Conservation (phyloP, 768 basidiomycete genomes). For the Galerina sulciceps region DNA sequence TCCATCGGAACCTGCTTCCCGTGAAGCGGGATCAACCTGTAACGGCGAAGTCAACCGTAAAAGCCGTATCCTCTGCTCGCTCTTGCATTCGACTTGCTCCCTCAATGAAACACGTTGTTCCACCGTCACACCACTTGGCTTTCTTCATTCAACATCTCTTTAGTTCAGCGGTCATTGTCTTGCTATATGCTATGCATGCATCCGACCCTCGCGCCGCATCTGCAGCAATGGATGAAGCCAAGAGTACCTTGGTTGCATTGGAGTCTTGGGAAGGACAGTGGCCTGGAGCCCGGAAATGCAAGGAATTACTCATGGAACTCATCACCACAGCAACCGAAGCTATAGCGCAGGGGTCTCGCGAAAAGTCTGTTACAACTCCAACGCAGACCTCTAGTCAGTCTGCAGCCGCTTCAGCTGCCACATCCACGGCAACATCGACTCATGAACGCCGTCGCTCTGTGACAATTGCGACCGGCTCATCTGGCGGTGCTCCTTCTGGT, state of each 20-base stretch:
- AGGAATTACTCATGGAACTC: slow-evolving; percentile 74
- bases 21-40: slow-evolving; percentile 73
- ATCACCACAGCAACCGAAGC: slow-evolving; percentile 73
- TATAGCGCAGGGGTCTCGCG: slow-evolving; percentile 45
- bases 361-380: slow-evolving; percentile 25
- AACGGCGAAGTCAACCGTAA: slow-evolving; percentile 73
- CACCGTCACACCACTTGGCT: slow-evolving; percentile 84
- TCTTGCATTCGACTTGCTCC: slow-evolving; percentile 86
- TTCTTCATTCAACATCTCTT: slow-evolving; percentile 91
- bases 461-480: slow-evolving; percentile 48
- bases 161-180: slow-evolving; percentile 84
- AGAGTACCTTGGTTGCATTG: slow-evolving; percentile 68
- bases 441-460: slow-evolving; percentile 62
- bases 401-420: slow-evolving; percentile 4
- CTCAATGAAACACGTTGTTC: slow-evolving; percentile 82
- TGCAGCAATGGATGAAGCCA: slow-evolving; percentile 84
- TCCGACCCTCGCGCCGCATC: slow-evolving; percentile 65
- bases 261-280: slow-evolving; percentile 85
- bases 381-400: slow-evolving; percentile 19
- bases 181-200: slow-evolving; percentile 87
- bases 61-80: slow-evolving; percentile 83
- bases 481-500: slow-evolving; percentile 37
- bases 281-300: slow-evolving; percentile 90
- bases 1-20: slow-evolving; percentile 88
- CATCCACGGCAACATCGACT: slow-evolving; percentile 33